Conservation (phyloP, 768 basidiomycete species). For the Chalciporus sphaerocephalus region DNA sequence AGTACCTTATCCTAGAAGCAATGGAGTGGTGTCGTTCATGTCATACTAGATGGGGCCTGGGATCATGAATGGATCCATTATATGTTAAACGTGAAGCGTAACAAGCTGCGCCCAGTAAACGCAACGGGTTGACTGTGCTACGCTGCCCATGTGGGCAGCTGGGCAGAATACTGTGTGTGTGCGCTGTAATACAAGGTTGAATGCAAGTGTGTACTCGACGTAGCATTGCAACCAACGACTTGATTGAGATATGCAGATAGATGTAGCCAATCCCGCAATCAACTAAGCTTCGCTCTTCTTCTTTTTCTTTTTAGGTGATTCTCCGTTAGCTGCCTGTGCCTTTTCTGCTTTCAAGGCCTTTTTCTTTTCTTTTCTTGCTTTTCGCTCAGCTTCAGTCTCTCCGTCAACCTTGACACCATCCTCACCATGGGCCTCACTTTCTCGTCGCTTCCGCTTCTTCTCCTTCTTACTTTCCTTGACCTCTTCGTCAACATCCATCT, state of each 20-base stretch:
- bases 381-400: constrained; percentile 82
- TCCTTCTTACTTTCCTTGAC: constrained; percentile 37
- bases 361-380: constrained; percentile 76
- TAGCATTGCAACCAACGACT: not conserved
- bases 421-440: constrained; percentile 50
- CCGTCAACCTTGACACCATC: constrained; percentile 42
- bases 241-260: not conserved
- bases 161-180: too few relatives aligned
- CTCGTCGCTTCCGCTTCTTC: constrained; percentile 47
- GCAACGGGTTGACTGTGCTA: too few relatives aligned
- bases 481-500: constrained; percentile 46
- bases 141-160: too few relatives aligned
- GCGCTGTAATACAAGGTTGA: too few relatives aligned
- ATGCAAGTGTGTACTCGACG: constrained; percentile 1
- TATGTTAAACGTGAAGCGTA: too few relatives aligned
- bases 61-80: too few relatives aligned
- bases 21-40: too few relatives aligned
- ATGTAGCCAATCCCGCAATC: not conserved
- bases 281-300: constrained; percentile 32
- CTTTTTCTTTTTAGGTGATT: constrained; percentile 43
- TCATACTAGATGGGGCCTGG: too few relatives aligned
- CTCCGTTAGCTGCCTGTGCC: constrained; percentile 41
- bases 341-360: constrained; percentile 79
- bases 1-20: too few relatives aligned
- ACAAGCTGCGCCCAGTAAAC: too few relatives aligned